Evolutionary conservation across 805 yeast species (phyloP).

Genomic region (Zygoascus bituminiphila): DNA sequence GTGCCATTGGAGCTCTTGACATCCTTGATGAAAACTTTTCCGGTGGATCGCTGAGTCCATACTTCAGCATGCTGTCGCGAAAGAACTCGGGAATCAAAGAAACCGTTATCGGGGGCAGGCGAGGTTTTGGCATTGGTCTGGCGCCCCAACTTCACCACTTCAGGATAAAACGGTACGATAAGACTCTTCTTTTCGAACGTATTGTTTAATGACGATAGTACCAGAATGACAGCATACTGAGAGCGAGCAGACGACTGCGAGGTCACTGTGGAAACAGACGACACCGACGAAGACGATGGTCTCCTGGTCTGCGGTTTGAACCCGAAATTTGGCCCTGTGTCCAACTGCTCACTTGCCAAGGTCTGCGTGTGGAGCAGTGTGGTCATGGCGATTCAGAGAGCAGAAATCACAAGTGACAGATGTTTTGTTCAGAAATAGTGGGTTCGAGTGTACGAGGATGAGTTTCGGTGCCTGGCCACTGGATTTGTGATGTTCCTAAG

Average conservation of each 20-base stretch:
- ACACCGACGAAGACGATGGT: background rate
- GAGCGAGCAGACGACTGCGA: conserved; percentile 18
- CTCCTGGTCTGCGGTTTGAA: background rate
- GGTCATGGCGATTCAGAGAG: background rate
- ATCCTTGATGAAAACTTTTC: conserved; percentile 71
- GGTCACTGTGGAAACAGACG: background rate
- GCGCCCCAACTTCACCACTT: conserved; percentile 78
- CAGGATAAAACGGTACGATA: conserved; percentile 74
- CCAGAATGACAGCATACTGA: conserved; percentile 42
- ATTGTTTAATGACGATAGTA: conserved; percentile 66
- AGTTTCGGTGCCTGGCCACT: background rate
- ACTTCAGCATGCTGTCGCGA: conserved; percentile 92
- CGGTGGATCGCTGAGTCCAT: conserved; percentile 56
- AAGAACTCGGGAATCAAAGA: conserved; percentile 86
- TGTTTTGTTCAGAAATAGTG: no score
- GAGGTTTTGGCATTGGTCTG: conserved; percentile 52
- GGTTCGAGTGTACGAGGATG: no score
- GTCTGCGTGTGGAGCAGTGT: background rate
- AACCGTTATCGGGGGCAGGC: conserved; percentile 72
- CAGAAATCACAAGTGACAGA: no score
- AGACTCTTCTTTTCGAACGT: conserved; percentile 76
- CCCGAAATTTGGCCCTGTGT: background rate
- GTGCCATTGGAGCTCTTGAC: conserved; percentile 93
- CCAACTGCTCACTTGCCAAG: background rate
- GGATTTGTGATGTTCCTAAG: background rate